Evolutionary conservation across 768 basidiomycete genomes (phyloP), one percentile per base, ranked within the genome.

Genomic region (Harrya chromipes): DNA sequence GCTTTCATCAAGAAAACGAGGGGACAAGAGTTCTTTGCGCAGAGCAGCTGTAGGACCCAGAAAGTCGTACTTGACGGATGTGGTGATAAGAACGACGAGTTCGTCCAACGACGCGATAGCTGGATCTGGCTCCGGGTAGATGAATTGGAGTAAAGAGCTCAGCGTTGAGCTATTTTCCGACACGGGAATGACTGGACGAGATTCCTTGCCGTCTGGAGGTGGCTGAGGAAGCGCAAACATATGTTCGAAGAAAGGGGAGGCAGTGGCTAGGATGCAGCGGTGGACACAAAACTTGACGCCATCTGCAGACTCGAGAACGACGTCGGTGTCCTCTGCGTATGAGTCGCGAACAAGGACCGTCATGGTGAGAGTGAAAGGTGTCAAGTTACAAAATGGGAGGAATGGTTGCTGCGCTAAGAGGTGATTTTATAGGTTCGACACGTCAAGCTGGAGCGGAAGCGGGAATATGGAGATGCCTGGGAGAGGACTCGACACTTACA

Each of bases 191-290:
- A 78, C 55, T 10, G 81, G 80, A 21, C 66, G 61, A 14, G 55
- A 52, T 16, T 60, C 59, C 35, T 66, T 55, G 31, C 38, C 27
- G 38, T 62, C 57, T 49, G 66, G 39, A 36, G 56, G 52, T 11
- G 74, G 68, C 54, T 86, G 84, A 5, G 86, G 84, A 16, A 87
- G 69, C 19, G 78, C 64, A 59, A 89, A 83, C 82, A 87, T 81
- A 47, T 83, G 78, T 44, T 66, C 62, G 66, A 88, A 90, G 68
- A 88, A 84, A 2, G 81, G 74, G 6, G 87, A 88, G 1, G 83
- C 82, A 5, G 74, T 71, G 11, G 78, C 69, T 41, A 90, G 77
- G 52, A 89, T 76, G 63, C 75, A 78, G 52, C 74, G 73, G 66
- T 86, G 86, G 27, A 82, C 78, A 36, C 70, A 75, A 59, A 87